Evolutionary conservation across 495 filamentous ascomycete species (phyloP), one percentile per base, ranked within the genome.

Genomic region (Neurospora tetraspora): DNA sequence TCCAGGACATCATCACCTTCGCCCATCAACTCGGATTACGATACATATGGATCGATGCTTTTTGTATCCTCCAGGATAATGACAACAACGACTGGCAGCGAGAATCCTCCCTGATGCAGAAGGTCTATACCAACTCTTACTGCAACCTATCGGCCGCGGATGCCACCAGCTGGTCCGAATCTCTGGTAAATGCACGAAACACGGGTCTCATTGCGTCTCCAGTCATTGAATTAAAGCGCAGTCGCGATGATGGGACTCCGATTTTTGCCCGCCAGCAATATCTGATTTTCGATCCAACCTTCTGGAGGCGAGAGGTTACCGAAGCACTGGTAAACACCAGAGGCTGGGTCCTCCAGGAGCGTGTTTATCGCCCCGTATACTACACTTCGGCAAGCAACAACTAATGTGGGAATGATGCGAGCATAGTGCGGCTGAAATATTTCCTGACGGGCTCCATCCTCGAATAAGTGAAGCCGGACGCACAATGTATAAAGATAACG

Each of bases 371-470:
- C 71, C 71, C 12, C 71, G 71, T 36, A 38, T 72, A 18, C 40
- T 72, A 16, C 71, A 72, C 20, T 69, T 72, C 31, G 71, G 71
- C 23, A 69, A 38, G 42, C 59, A 11, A 34, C 61, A 69, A 40
- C 7, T 72, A 0, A n/a, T 69, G 8, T 72, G 71, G 71, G 71
- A 72, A 9, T 72, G 61, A 27, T 69, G n/a, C 39, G 61, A 72
- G 18, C 68, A 69, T n/a, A 40, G 39, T 45, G 71, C 71, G 4
- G 59, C 71, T 1, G 71, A 69, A 40, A 68, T 2, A 18, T 69
- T 45, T 16, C 71, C 71, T 18, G 27, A 31, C 10, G 65, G 59
- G 11, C 39, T 72, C 10, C 71, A 59, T 59, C 47, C 47, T 27
- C 47, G 47, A 1, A 59, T 31, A 59, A 27, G 14, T 5, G 47